Percentiles rank a stretch among this genome's conserved stretches.
phyloP scores from a whole-genome alignment of 2,329 filamentous ascomycete genomes.

The Lecanicillium sp. region DNA sequence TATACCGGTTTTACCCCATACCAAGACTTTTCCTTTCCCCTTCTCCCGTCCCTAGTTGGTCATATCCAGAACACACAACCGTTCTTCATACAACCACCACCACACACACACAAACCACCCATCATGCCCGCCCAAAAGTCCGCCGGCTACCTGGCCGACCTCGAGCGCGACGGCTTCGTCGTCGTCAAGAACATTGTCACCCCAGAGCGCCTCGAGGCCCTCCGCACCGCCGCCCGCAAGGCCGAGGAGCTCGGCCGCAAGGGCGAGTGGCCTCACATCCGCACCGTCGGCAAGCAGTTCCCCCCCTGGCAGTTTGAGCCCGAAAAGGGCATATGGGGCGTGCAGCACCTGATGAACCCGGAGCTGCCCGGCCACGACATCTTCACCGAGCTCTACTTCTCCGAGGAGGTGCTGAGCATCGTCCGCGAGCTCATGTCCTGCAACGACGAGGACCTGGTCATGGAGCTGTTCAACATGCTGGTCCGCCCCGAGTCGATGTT shows the following conservation, averaged over 20 bases:
- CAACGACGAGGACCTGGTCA: conserved; percentile 58
- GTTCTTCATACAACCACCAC: conserved; percentile 3
- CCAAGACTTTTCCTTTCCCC: conserved; percentile 3
- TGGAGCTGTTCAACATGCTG: conserved; percentile 85
- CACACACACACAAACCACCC: not conserved
- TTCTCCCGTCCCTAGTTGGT: no score
- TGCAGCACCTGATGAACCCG: conserved; percentile 78
- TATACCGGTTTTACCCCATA: conserved; percentile 3
- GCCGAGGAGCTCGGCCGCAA: conserved; percentile 54
- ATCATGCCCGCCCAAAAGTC: conserved; percentile 14
- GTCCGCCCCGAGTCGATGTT: conserved; percentile 66
- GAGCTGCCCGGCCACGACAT: conserved; percentile 50
- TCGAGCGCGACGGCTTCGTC: conserved; percentile 69
- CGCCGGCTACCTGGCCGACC: conserved; percentile 29
- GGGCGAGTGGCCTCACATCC: conserved; percentile 75
- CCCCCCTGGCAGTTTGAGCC: conserved; percentile 67
- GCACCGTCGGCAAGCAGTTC: conserved; percentile 84
- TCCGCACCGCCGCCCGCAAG: conserved; percentile 51
- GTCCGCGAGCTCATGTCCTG: conserved; percentile 56
- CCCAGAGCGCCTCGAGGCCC: conserved; percentile 42
- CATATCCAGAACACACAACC: not conserved
- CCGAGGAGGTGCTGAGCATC: conserved; percentile 51
- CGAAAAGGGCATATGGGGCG: conserved; percentile 72
- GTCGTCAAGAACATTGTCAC: conserved; percentile 59
- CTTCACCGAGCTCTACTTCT: conserved; percentile 69